phyloP scores from a whole-genome alignment of 345 rosid genomes.

The Brassica rapa region DNA sequence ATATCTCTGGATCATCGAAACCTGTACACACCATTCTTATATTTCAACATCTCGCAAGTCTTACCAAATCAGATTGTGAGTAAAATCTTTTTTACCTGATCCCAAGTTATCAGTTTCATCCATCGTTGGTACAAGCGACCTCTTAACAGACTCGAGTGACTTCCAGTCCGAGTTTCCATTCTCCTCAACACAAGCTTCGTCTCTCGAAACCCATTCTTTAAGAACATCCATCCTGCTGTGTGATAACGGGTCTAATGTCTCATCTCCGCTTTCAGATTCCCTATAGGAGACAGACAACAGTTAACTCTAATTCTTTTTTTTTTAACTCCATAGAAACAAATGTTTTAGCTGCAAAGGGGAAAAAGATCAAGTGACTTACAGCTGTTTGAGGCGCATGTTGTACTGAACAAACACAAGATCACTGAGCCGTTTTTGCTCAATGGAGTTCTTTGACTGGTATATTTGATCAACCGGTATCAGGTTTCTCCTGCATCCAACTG shows the following conservation, averaged over 20 bases:
- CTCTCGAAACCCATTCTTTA: slow-evolving; percentile 75
- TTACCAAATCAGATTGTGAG: background rate
- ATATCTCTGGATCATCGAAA: slow-evolving; percentile 75
- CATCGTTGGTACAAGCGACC: slow-evolving; percentile 38
- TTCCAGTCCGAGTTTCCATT: slow-evolving; percentile 61
- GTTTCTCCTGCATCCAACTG: slow-evolving; percentile 45
- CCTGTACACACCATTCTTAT: slow-evolving; percentile 45
- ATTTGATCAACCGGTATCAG: slow-evolving; percentile 51
- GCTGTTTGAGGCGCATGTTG: slow-evolving; percentile 72
- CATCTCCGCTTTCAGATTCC: slow-evolving; percentile 44
- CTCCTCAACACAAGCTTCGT: slow-evolving; percentile 48
- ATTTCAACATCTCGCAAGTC: background rate
- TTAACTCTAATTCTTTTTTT: slow-evolving; percentile 8
- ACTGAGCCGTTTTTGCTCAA: slow-evolving; percentile 67
- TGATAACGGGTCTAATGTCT: slow-evolving; percentile 51
- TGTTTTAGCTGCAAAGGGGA: background rate
- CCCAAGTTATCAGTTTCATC: slow-evolving; percentile 66
- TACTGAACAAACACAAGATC: slow-evolving; percentile 81
- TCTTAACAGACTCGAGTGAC: slow-evolving; percentile 50
- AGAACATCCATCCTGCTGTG: slow-evolving; percentile 43
- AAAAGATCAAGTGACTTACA: slow-evolving; percentile 45
- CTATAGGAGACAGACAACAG: slow-evolving; percentile 22
- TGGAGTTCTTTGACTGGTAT: slow-evolving; percentile 61
- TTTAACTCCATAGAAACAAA: background rate
- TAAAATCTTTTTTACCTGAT: slow-evolving; percentile 51